Conservation (phyloP, 345 rosid genomes). For the Eucalyptus microcorys region DNA sequence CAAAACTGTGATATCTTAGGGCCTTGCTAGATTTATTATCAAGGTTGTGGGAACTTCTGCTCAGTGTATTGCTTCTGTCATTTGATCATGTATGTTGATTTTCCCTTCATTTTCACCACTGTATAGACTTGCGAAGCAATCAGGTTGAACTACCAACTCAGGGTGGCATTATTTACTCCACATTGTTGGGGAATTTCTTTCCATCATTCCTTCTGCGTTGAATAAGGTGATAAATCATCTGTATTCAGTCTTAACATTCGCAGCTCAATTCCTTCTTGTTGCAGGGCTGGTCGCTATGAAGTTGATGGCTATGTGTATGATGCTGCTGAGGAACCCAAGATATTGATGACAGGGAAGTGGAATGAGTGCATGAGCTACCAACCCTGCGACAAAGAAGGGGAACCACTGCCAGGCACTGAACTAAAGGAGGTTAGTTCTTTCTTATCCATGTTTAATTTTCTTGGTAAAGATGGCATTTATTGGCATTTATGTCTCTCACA, state of each 20-base stretch:
- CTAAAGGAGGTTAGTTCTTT: constrained; percentile 35
- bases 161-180: not conserved
- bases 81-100: not conserved
- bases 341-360: constrained; percentile 84
- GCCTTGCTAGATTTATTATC: not conserved
- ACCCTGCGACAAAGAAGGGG: constrained; percentile 73
- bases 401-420: constrained; percentile 63
- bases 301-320: constrained; percentile 78
- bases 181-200: not conserved
- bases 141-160: not conserved
- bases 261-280: not conserved
- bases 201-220: not conserved
- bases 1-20: not conserved
- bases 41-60: not conserved
- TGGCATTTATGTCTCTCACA: not conserved
- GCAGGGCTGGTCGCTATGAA: constrained; percentile 78
- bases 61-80: not conserved
- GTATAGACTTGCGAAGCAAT: not conserved
- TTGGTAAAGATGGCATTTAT: not conserved
- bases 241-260: not conserved
- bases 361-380: constrained; percentile 67
- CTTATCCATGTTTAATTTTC: not conserved
- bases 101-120: not conserved
- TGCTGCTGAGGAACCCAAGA: constrained; percentile 65
- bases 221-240: not conserved